A percentile compares a stretch with the other conserved stretches of the same genome.
Conservation (phyloP, 208 protist species). For the Trichomonas gallinae region DNA sequence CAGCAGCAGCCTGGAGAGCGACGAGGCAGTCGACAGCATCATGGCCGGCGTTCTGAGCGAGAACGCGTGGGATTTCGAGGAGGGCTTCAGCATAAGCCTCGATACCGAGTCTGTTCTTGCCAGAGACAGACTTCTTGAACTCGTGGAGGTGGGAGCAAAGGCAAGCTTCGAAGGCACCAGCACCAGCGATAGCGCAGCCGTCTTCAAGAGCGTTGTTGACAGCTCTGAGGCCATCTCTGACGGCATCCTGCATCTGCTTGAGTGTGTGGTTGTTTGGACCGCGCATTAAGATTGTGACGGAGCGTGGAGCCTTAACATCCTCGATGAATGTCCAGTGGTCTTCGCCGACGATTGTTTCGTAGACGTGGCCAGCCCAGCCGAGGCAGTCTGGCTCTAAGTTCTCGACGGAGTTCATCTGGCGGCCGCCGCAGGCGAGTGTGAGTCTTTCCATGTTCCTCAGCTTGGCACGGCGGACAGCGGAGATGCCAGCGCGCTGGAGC, state of each 20-base stretch:
- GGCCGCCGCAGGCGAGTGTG: slow-evolving; percentile 77
- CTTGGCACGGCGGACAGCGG: slow-evolving; percentile 94
- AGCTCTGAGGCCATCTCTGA: slow-evolving; percentile 92
- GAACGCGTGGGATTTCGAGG: slow-evolving; percentile 89
- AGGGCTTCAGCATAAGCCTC: slow-evolving; percentile 93
- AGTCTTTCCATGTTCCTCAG: slow-evolving; percentile 56
- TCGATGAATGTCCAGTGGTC: slow-evolving; percentile 99
- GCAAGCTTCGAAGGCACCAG: slow-evolving; percentile 90
- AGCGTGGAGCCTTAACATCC: slow-evolving; percentile 72
- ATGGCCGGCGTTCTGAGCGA: slow-evolving; percentile 90
- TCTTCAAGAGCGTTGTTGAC: slow-evolving; percentile 88
- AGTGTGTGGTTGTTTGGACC: slow-evolving; percentile 95
- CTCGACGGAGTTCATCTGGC: slow-evolving; percentile 90
- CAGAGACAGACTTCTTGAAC: slow-evolving; percentile 49
- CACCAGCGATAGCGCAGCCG: slow-evolving; percentile 67
- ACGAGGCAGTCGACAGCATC: slow-evolving; percentile 88
- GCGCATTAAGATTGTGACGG: slow-evolving; percentile 96
- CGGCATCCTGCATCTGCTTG: slow-evolving; percentile 85
- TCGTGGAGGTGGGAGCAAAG: slow-evolving; percentile 70
- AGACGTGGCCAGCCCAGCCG: slow-evolving; percentile 65
- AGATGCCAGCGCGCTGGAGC: slow-evolving; percentile 88
- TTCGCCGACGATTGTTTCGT: slow-evolving; percentile 88
- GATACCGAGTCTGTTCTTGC: slow-evolving; percentile 80
- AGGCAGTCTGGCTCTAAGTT: slow-evolving; percentile 68
- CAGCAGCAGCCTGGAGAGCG: slow-evolving; percentile 46